Percentiles rank a stretch among this genome's conserved stretches.
These are phyloP conservation scores for Thozetella sp. DNA, from an alignment of 495 filamentous ascomycete genomes.

Conservation along the genomic window DNA sequence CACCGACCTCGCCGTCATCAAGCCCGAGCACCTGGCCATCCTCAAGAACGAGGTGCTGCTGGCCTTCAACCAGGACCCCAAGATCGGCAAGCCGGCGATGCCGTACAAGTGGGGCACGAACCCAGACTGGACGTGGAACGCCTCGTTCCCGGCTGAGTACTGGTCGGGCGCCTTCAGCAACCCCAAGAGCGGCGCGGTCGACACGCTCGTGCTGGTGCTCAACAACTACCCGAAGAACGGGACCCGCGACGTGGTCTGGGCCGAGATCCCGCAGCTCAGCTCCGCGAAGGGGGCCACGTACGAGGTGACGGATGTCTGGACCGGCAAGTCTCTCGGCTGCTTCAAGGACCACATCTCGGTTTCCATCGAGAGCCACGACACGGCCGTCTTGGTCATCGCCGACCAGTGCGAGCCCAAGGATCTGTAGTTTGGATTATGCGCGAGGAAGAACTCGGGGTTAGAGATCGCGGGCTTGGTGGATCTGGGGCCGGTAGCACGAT, in stretches of 20 bases:
- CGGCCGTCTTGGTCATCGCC: neutral
- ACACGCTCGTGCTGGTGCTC: conserved; percentile 34
- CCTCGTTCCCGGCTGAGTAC: conserved; percentile 60
- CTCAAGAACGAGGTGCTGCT: conserved; percentile 62
- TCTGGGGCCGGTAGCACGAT: too few relatives aligned
- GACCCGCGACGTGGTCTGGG: neutral
- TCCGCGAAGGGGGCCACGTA: conserved; percentile 32
- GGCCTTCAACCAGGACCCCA: conserved; percentile 63
- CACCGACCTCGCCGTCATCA: conserved; percentile 44
- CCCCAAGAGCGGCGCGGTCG: conserved; percentile 40
- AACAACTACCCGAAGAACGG: neutral
- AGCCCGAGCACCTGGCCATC: conserved; percentile 44
- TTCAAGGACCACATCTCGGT: conserved; percentile 12
- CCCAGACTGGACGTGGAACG: conserved; percentile 62
- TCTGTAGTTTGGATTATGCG: too few relatives aligned
- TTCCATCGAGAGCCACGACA: neutral
- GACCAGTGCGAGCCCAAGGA: neutral
- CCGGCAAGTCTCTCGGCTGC: conserved; percentile 49
- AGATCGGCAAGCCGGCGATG: conserved; percentile 50
- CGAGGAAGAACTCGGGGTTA: too few relatives aligned
- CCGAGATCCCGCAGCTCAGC: conserved; percentile 34
- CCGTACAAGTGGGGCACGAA: conserved; percentile 71
- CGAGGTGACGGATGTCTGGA: conserved; percentile 55
- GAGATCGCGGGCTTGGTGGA: too few relatives aligned
- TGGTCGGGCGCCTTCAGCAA: conserved; percentile 53